Conservation (phyloP, 129 eudicot species). For the Helianthus annuus region DNA sequence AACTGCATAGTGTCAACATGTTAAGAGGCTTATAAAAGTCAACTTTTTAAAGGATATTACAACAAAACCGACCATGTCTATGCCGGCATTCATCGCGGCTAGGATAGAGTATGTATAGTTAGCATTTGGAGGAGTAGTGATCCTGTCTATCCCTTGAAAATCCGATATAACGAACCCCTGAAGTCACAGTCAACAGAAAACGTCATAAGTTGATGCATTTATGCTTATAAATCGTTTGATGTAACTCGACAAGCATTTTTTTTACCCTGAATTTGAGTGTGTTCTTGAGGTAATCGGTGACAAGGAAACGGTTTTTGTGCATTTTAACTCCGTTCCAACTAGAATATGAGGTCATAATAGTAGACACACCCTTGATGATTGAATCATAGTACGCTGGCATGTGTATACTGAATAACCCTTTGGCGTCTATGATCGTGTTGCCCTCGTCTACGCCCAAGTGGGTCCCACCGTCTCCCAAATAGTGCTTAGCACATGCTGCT, state of each 20-base stretch:
- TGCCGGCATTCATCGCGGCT: conserved; percentile 58
- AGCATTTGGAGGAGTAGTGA: conserved; percentile 50
- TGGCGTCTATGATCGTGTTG: conserved; percentile 27
- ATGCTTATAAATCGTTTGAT: not conserved
- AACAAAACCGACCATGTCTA: conserved; percentile 62
- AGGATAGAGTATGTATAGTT: conserved; percentile 60
- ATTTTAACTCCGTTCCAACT: conserved; percentile 34
- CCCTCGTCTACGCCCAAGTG: conserved; percentile 20
- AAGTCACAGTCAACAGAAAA: conserved; percentile 7
- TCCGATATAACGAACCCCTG: conserved; percentile 43
- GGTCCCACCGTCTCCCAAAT: conserved; percentile 30
- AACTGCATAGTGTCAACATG: conserved; percentile 10
- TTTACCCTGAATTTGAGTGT: conserved; percentile 28
- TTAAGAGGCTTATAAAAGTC: not conserved
- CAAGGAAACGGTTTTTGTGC: conserved; percentile 27
- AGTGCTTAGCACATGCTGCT: conserved; percentile 34
- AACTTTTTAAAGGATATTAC: not conserved
- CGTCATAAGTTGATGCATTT: not conserved
- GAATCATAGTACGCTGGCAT: conserved; percentile 32
- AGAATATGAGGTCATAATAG: conserved; percentile 31
- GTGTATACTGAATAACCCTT: conserved; percentile 27
- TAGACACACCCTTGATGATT: conserved; percentile 26
- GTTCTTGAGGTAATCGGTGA: conserved; percentile 30
- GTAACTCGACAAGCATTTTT: not conserved
- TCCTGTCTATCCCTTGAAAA: conserved; percentile 61